Evolutionary conservation across 2,329 filamentous ascomycete genomes (phyloP).

Genomic region (Neurospora sp.): DNA sequence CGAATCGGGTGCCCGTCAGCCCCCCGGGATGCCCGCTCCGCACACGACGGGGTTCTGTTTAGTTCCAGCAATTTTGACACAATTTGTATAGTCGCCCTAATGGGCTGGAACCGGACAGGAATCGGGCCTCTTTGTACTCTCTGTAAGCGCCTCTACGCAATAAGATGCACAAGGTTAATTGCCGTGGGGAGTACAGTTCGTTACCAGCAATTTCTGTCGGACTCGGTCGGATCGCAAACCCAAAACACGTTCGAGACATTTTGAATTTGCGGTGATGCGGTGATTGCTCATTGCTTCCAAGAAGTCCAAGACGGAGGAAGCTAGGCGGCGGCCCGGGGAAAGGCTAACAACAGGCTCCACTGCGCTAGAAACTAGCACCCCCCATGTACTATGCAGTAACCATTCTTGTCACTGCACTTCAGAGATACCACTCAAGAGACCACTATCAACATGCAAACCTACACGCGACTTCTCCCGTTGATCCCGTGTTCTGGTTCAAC

Average conservation of each 20-base stretch:
- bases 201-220: not conserved
- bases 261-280: not conserved
- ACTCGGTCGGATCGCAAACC: not conserved
- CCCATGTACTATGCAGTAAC: not conserved
- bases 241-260: not conserved
- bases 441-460: not conserved
- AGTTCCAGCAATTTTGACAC: not conserved
- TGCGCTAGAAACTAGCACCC: not conserved
- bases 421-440: not conserved
- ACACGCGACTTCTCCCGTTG: not conserved
- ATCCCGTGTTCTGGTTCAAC: not conserved
- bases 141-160: not conserved
- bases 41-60: not conserved
- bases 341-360: not conserved
- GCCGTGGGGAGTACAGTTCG: not conserved
- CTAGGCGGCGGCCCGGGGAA: not conserved
- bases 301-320: not conserved
- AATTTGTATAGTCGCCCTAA: not conserved
- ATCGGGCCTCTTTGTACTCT: not conserved
- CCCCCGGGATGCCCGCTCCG: not conserved
- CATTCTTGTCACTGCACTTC: not conserved
- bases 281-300: not conserved
- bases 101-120: not conserved
- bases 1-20: constrained; percentile 12
- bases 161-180: not conserved